These are phyloP conservation scores for Calocera cornea DNA, from an alignment of 768 basidiomycete species.

Conservation along the genomic window DNA sequence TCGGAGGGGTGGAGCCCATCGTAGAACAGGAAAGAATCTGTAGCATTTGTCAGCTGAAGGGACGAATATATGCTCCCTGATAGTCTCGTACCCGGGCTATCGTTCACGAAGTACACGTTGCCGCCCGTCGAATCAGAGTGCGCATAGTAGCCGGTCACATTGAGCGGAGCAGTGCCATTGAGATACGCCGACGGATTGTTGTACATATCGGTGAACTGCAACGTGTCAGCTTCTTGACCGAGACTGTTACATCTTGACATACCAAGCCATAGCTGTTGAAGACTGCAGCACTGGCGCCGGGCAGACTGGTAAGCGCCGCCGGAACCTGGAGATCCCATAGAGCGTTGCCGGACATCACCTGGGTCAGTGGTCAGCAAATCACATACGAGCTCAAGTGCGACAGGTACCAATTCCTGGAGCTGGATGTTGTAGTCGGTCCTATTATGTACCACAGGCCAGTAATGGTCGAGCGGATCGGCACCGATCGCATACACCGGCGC, in stretches of 20 bases:
- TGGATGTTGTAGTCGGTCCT: conserved; percentile 44
- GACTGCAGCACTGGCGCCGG: conserved; percentile 24
- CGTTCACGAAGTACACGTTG: background rate
- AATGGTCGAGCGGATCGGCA: conserved; percentile 35
- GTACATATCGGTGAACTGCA: conserved; percentile 46
- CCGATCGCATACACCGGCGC: conserved; percentile 34
- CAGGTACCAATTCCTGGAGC: conserved; percentile 39
- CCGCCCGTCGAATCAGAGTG: background rate
- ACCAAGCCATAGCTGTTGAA: conserved; percentile 14
- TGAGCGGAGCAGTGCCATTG: conserved; percentile 50
- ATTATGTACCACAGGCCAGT: conserved; percentile 39
- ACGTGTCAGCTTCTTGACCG: conserved; percentile 31
- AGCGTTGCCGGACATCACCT: conserved; percentile 25
- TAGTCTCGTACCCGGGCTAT: background rate
- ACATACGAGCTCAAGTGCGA: conserved; percentile 20
- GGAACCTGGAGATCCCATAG: conserved; percentile 40
- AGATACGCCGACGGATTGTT: conserved; percentile 38
- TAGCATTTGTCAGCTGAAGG: background rate
- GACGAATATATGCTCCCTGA: background rate
- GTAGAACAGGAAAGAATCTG: background rate
- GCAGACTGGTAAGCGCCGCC: conserved; percentile 35
- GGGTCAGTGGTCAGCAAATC: background rate
- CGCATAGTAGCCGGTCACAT: conserved; percentile 35
- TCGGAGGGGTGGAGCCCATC: conserved; percentile 52
- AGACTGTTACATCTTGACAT: conserved; percentile 24